Conservation (phyloP, 2,329 filamentous ascomycete species). For the Colletotrichum liaoningense region DNA sequence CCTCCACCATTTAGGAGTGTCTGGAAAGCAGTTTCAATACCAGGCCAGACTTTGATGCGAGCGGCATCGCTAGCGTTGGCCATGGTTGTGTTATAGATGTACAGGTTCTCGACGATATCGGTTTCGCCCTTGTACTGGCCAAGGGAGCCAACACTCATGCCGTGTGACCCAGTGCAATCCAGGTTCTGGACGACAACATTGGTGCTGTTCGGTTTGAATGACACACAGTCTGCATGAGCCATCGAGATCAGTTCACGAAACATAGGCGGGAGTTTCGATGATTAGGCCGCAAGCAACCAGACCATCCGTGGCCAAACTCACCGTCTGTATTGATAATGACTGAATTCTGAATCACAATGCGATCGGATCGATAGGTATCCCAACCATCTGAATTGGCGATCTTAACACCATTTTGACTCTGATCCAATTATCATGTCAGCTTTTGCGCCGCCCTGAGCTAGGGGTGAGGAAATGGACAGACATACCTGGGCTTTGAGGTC, state of each 20-base stretch:
- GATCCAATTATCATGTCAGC: conserved; percentile 38
- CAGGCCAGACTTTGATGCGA: conserved; percentile 78
- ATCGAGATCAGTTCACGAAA: neutral
- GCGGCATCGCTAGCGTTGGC: conserved; percentile 72
- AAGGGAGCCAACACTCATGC: conserved; percentile 78
- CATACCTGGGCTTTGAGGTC: conserved; percentile 53
- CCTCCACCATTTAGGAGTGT: conserved; percentile 72
- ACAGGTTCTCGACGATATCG: conserved; percentile 76
- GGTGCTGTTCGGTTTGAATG: conserved; percentile 80
- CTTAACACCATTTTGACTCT: conserved; percentile 64
- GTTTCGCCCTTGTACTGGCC: conserved; percentile 74
- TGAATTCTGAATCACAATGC: conserved; percentile 75
- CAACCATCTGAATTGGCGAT: conserved; percentile 69
- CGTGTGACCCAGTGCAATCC: conserved; percentile 76
- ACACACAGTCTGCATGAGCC: conserved; percentile 67
- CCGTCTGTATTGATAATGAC: conserved; percentile 72
- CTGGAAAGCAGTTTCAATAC: conserved; percentile 59
- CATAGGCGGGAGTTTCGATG: neutral
- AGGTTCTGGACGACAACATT: conserved; percentile 76
- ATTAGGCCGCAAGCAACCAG: neutral
- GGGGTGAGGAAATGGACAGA: conserved; percentile 47
- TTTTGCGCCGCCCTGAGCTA: neutral
- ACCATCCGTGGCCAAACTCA: neutral
- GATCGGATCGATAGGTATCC: conserved; percentile 70
- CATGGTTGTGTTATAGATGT: conserved; percentile 71